phyloP scores from a whole-genome alignment of 768 basidiomycete species.

The Collybia mongolica region DNA sequence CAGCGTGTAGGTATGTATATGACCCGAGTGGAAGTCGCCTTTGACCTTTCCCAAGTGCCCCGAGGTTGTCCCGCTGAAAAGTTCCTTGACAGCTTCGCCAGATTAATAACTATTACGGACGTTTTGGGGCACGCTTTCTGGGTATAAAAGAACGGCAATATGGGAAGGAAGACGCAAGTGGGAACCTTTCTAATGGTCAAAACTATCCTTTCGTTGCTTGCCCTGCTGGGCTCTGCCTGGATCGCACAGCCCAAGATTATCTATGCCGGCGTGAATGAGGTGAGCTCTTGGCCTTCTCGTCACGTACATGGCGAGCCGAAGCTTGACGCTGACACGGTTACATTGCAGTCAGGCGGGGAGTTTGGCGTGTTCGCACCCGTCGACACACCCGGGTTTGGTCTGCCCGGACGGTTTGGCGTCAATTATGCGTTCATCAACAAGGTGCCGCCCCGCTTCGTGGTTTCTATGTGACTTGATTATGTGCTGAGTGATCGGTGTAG shows the following conservation, averaged over 20 bases:
- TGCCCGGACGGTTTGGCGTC: conserved; percentile 42
- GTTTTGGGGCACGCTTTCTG: too few species aligned
- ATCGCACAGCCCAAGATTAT: conserved; percentile 28
- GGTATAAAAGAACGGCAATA: too few species aligned
- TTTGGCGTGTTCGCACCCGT: conserved; percentile 38
- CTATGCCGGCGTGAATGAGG: conserved; percentile 47
- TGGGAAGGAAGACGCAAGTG: too few species aligned
- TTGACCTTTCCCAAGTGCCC: too few species aligned
- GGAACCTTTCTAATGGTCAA: too few species aligned
- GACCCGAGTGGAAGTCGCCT: too few species aligned
- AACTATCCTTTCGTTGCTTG: conserved; percentile 1
- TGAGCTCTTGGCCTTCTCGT: conserved; percentile 9
- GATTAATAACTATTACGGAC: too few species aligned
- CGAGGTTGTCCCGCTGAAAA: too few species aligned
- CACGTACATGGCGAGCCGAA: not conserved
- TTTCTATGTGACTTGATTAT: not conserved
- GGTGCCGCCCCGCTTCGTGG: conserved; percentile 17
- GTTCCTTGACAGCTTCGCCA: too few species aligned
- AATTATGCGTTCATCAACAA: conserved; percentile 49
- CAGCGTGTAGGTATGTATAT: too few species aligned
- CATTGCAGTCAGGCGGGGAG: conserved; percentile 42
- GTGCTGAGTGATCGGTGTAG: conserved; percentile 16
- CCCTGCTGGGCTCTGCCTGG: conserved; percentile 8
- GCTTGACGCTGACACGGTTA: not conserved
- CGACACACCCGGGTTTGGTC: conserved; percentile 33